Conservation (phyloP, 2,329 filamentous ascomycete genomes). For the Aspergillus sp. region DNA sequence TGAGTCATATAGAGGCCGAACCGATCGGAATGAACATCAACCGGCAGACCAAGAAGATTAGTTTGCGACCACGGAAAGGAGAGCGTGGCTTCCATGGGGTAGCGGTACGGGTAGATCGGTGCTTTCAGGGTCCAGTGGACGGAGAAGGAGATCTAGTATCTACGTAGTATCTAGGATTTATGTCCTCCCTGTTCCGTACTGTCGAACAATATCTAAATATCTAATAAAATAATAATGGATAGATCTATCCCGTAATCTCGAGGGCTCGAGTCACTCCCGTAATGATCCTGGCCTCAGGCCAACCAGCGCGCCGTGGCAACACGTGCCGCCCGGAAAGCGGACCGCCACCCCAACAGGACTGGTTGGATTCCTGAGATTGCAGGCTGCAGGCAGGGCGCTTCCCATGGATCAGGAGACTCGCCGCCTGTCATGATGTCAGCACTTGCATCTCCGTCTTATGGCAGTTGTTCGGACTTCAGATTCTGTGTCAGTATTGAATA, state of each 20-base stretch:
- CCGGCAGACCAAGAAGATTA: no score
- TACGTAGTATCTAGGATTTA: no score
- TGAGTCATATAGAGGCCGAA: no score
- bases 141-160: not conserved
- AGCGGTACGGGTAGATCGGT: not conserved
- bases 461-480: not conserved
- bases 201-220: no score
- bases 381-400: not conserved
- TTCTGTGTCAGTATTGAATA: no score
- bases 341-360: conserved; percentile 6
- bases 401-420: not conserved
- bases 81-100: not conserved
- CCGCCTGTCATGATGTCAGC: not conserved
- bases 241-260: no score
- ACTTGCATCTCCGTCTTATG: not conserved
- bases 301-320: conserved; percentile 14
- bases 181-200: no score
- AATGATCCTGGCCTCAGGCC: conserved; percentile 9
- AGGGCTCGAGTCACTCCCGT: not conserved
- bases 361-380: not conserved
- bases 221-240: no score
- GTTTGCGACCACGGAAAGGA: not conserved
- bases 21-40: no score
- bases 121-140: not conserved
- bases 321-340: conserved; percentile 8